A percentile compares a stretch with the other conserved stretches of the same genome.
phyloP scores from a whole-genome alignment of 371 early-diverging fungal genomes.

The Zychaea mexicana region DNA sequence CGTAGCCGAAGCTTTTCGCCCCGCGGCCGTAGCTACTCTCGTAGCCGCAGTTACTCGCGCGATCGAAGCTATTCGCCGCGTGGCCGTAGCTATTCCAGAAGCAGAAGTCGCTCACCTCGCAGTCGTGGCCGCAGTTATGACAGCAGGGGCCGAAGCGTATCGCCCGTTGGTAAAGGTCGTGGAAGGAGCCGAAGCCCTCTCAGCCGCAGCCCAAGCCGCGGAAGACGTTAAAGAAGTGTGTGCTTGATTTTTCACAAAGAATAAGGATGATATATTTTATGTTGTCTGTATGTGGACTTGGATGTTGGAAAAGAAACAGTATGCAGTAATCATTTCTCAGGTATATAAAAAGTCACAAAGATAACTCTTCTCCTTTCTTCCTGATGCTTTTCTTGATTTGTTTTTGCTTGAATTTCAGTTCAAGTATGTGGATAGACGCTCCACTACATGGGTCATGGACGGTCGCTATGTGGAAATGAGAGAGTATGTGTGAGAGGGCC shows the following conservation, averaged over 20 bases:
- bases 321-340: no score
- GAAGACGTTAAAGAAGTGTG: constrained; percentile 15
- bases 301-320: neutral
- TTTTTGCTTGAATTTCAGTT: constrained; percentile 29
- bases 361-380: no score
- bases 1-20: constrained; percentile 34
- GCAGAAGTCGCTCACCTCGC: constrained; percentile 19
- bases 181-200: constrained; percentile 22
- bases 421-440: constrained; percentile 57
- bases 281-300: neutral
- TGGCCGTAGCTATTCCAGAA: constrained; percentile 14
- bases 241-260: neutral
- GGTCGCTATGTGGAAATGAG: constrained; percentile 60
- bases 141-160: constrained; percentile 27
- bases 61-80: constrained; percentile 21
- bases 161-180: constrained; percentile 22
- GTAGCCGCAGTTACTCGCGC: constrained; percentile 34
- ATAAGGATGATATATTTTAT: neutral
- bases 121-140: constrained; percentile 24
- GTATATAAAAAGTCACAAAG: no score
- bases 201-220: constrained; percentile 14
- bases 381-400: no score
- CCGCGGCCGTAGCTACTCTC: constrained; percentile 39
- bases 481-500: neutral
- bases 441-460: constrained; percentile 70